Base-by-base conservation (phyloP, 1,284 basidiomycete genomes). In the Fistulina hepatica region DNA sequence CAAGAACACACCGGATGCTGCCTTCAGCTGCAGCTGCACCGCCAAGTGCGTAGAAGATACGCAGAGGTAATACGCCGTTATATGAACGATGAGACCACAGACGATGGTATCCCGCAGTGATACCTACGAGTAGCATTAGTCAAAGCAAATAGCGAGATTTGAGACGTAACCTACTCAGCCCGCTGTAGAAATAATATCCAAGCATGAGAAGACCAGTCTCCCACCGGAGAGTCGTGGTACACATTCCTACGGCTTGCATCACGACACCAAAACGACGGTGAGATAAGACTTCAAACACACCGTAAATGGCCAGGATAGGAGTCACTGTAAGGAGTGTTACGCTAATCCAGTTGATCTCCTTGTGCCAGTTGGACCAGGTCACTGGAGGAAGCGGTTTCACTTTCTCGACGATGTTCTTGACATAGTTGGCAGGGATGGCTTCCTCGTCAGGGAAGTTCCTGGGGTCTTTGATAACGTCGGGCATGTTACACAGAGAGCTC, bases 21-120 rank as follows among this genome's bases (percentile, higher is more conserved):
- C 84, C 83, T 53, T 88, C 69, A 28, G 84, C 81, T 8, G 84
- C 80, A 44, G 81, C 84, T 1, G 79, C 72, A 24, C 84, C 85
- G 6, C 75, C 69, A 17, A 78, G 48, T 6, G 80, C 76, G 33
- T 88, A 71, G 48, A 67, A 62, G 55, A 77, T 83, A 52, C 86
- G 71, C 4, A 89, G 59, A 1, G 75, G 73, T 42, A 59, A 63
- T 8, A 74, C 72, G 16, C 83, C 84, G 52, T 84, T 86, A 59
- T 85, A 88, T 0, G 81, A 68, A 37, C 84, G 75, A 55, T 89
- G 85, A 8, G 85, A 76, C 81, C 83, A 88, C 1, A 86, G 69
- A 36, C 85, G 73, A 54, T 89, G 84, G 60, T 86, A 89, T 22
- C 84, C 85, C 25, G 69, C 67, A 0, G 66, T 71, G 19, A 74